Conservation (phyloP, 495 filamentous ascomycete species). For the Lichina pygmaea region DNA sequence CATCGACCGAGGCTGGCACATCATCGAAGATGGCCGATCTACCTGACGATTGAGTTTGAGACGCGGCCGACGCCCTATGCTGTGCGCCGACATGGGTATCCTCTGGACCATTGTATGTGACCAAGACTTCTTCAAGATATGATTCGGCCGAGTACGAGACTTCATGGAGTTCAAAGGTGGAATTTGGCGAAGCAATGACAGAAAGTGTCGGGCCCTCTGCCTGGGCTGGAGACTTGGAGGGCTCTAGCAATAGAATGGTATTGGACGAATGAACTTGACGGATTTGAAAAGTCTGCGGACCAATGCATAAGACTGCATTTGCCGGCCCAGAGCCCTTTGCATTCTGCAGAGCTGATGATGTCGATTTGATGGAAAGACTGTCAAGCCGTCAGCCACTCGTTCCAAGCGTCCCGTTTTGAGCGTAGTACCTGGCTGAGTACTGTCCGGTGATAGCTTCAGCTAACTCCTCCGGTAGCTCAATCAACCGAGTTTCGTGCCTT, state of each 20-base stretch:
- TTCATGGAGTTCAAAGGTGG: slow-evolving; percentile 6
- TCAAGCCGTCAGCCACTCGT: background rate
- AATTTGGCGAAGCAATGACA: slow-evolving; percentile 2
- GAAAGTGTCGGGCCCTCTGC: slow-evolving; percentile 1
- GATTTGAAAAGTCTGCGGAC: slow-evolving; percentile 43
- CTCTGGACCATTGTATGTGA: slow-evolving; percentile 6
- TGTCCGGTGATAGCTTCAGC: background rate
- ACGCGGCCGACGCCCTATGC: slow-evolving; percentile 1
- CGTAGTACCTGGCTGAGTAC: slow-evolving; percentile 6
- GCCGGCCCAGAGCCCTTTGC: slow-evolving; percentile 16
- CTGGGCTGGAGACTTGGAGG: slow-evolving; percentile 11
- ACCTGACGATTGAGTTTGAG: background rate
- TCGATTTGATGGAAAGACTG: slow-evolving; percentile 42
- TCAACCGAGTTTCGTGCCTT: background rate
- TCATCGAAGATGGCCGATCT: slow-evolving; percentile 11
- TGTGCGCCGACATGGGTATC: background rate
- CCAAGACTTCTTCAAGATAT: slow-evolving; percentile 9
- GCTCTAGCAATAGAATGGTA: slow-evolving; percentile 41
- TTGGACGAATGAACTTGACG: slow-evolving; percentile 87
- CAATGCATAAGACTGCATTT: slow-evolving; percentile 48
- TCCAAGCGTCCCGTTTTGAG: slow-evolving; percentile 22
- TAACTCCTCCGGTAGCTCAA: background rate
- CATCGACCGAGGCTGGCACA: slow-evolving; percentile 12
- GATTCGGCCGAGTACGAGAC: slow-evolving; percentile 5
- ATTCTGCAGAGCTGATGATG: slow-evolving; percentile 4